Evolutionary conservation across 352 stramenopile genomes (phyloP), one percentile per base, ranked within the genome.

Genomic region (Peronosclerospora sorghi): DNA sequence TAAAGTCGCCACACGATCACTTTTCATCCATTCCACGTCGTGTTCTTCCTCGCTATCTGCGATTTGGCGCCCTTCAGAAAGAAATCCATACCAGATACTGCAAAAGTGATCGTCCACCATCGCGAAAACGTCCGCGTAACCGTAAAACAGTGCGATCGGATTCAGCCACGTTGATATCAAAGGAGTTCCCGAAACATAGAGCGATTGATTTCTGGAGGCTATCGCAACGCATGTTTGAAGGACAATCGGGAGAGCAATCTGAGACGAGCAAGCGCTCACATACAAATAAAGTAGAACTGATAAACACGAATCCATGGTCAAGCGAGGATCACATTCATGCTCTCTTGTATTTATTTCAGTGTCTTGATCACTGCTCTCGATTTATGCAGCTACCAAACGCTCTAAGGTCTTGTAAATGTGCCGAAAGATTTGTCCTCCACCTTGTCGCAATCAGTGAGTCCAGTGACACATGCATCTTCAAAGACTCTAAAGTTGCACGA

Each of bases 31-130:
- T 26, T 6, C 21, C 6, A 26, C 21, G 21, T 26, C 6, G 4
- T 3, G 3, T 26, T 26, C 28, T 54, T 62, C 50, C 47, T 53
- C 21, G 21, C 21, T 26, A 6, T 26, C 6, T 6, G 15, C 35
- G 36, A n/a, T n/a, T 30, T 40, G 42, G 27, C 45, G 53, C 40
- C 45, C 67, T 39, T 38, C 7, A 40, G 26, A 13, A 41, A 56
- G 59, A 39, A 54, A 73, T 13, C 41, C 47, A 36, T 54, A 65
- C 77, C 77, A 89, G 9, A 89, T 35, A 28, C 53, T 60, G 14
- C 59, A 66, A 41, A 89, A 86, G 42, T 89, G 73, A 32, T 86
- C 70, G 15, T 80, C 58, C 5, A 89, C 38, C 32, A 89, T 54
- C n/a, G 41, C 46, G 28, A 32, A 51, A 12, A 63, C 44, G 2